A percentile compares a stretch with the other conserved stretches of the same genome.
phyloP scores from a whole-genome alignment of 139 green algal species.

The Pleodorina starrii region DNA sequence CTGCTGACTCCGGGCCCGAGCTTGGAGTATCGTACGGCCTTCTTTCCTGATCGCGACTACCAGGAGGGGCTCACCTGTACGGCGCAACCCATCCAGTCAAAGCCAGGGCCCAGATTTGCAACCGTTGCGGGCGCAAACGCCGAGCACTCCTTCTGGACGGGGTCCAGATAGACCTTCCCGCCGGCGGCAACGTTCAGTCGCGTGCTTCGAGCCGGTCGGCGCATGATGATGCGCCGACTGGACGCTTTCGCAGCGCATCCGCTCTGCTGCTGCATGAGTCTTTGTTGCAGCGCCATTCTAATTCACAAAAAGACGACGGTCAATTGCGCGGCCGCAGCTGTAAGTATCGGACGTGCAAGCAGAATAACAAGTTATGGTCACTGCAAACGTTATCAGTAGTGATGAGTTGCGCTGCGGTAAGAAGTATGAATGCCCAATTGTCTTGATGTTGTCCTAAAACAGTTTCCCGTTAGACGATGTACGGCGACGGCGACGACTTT shows the following conservation, averaged over 20 bases:
- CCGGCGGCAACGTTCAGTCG: slow-evolving; percentile 29
- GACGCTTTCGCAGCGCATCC: not conserved
- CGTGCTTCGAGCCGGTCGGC: slow-evolving; percentile 17
- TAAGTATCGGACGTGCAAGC: too few species aligned
- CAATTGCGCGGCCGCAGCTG: not conserved
- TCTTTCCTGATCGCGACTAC: too few species aligned
- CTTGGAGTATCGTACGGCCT: too few species aligned
- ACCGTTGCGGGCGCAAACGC: slow-evolving; percentile 97
- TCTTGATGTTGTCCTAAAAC: too few species aligned
- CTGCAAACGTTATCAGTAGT: too few species aligned
- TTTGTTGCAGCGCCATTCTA: slow-evolving; percentile 14
- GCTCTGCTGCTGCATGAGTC: not conserved
- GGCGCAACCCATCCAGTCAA: slow-evolving; percentile 98
- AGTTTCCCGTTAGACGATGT: too few species aligned
- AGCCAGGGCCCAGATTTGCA: slow-evolving; percentile 97
- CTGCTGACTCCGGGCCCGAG: too few species aligned
- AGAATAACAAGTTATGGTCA: too few species aligned
- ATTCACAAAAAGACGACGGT: not conserved
- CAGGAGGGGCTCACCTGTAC: slow-evolving; percentile 88
- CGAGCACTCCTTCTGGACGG: slow-evolving; percentile 61
- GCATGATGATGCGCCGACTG: not conserved
- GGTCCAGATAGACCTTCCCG: slow-evolving; percentile 69
- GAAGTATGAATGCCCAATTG: too few species aligned
- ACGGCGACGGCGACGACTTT: too few species aligned
- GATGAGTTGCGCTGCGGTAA: too few species aligned